Evolutionary conservation across 192 early-diverging fungal genomes (phyloP).

Genomic region (Rhizophlyctis rosea): DNA sequence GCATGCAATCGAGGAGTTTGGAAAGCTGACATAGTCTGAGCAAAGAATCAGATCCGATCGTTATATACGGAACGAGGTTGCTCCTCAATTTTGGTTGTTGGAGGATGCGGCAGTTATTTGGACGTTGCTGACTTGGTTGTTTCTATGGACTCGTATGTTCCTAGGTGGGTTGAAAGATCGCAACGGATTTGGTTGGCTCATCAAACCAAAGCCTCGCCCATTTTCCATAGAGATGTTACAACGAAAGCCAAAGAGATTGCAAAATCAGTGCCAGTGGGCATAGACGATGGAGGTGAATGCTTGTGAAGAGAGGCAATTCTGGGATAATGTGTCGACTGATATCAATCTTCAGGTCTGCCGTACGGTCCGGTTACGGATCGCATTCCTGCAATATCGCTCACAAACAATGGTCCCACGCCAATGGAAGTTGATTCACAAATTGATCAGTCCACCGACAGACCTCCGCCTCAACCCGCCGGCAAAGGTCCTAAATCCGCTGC

Average conservation of each 20-base stretch:
- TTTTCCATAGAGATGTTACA: slow-evolving; percentile 31
- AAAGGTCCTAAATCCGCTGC: slow-evolving; percentile 4
- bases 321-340: no score
- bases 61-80: slow-evolving; percentile 29
- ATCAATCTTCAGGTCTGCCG: no score
- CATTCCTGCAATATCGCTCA: neutral
- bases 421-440: neutral
- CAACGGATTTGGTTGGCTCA: neutral
- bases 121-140: slow-evolving; percentile 53
- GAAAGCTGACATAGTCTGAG: no score
- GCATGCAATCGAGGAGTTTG: neutral
- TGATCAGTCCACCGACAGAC: neutral
- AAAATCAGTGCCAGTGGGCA: slow-evolving; percentile 22
- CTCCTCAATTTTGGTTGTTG: slow-evolving; percentile 49
- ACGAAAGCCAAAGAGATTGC: slow-evolving; percentile 33
- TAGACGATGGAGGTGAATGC: neutral
- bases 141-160: slow-evolving; percentile 42
- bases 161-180: slow-evolving; percentile 7
- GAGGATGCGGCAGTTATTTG: slow-evolving; percentile 57
- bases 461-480: neutral
- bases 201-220: neutral
- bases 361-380: neutral
- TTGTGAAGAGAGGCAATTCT: neutral
- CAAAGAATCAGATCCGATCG: slow-evolving; percentile 32
- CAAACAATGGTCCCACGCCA: neutral